Conservation (phyloP, 2,329 filamentous ascomycete genomes). For the Microdochium paspali region DNA sequence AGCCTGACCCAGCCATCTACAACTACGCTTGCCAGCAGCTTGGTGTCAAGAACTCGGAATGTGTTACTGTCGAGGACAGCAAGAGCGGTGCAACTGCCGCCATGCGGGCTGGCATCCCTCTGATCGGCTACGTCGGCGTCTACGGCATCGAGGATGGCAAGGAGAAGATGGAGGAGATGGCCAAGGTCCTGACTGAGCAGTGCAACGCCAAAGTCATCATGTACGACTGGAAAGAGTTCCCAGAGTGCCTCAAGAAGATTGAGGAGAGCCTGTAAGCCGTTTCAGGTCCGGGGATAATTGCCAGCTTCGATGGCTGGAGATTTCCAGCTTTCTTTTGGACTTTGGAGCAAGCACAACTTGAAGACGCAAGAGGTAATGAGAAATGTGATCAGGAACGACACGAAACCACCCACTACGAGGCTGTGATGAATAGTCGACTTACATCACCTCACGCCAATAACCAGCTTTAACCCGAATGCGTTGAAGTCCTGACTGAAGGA, state of each 20-base stretch:
- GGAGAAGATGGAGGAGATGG: conserved; percentile 47
- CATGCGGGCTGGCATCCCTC: conserved; percentile 59
- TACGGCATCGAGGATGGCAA: conserved; percentile 28
- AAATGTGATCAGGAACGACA: background rate
- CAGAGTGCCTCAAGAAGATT: conserved; percentile 23
- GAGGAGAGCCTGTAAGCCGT: conserved; percentile 18
- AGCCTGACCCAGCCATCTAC: conserved; percentile 71
- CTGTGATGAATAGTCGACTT: background rate
- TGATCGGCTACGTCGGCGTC: conserved; percentile 64
- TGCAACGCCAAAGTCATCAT: conserved; percentile 42
- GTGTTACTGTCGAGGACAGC: conserved; percentile 64
- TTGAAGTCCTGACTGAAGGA: too few species aligned
- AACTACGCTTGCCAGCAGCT: conserved; percentile 57
- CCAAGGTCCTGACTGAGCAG: conserved; percentile 36
- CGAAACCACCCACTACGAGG: background rate
- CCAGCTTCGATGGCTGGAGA: background rate
- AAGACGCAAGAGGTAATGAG: background rate
- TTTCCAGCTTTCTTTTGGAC: background rate
- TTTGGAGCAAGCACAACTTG: background rate
- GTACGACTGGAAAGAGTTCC: conserved; percentile 33
- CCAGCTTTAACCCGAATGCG: background rate
- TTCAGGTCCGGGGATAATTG: background rate
- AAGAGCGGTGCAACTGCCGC: conserved; percentile 62
- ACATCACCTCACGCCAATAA: background rate
- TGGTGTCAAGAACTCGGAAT: conserved; percentile 54